Base-by-base conservation (phyloP, 2,329 filamentous ascomycete genomes). In the Xylaria sp. region DNA sequence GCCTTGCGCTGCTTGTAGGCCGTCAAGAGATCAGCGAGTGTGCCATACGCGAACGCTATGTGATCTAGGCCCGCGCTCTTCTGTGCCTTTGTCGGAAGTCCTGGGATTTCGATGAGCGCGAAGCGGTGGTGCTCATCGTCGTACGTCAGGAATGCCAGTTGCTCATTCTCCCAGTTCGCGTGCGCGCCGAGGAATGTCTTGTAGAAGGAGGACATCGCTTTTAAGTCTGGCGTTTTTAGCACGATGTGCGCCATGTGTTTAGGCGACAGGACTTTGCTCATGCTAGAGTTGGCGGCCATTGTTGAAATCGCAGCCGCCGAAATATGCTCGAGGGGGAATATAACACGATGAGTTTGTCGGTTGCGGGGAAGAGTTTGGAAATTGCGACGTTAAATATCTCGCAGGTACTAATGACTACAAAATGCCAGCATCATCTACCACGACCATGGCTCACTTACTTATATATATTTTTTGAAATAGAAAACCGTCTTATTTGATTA, bases 71-170 rank as follows among this genome's bases (percentile, higher is more conserved):
- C 78, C 7, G 69, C 68, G 5, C 64, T 67, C 27, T 62, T 63
- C 6, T 46, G 58, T 6, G 66, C 62, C 48, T 72, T 72, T 1
- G 68, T 63, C 1, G 23, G 31, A 2, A 70, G 67, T 2, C 43
- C 62, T 0, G 76, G 74, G 7, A 76, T 35, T 3, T 60, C 53
- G 17, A 73, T n/a, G 37, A 83, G 72, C 13, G 78, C 80, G 29
- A 82, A 72, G 37, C 81, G 79, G 66, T 83, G 81, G 43, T 82
- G 80, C 66, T 82, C 80, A 0, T 79, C 71, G 66, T 82, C 80
- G 71, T 79, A 82, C 7, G 73, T 72, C 31, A 82, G 60, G 62
- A 81, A 82, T 0, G 75, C 58, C 31, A 78, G 31, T 6, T 38
- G 33, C 1, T 71, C 64, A 41, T 65, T 72, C 33, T 72, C 64